Percentiles rank a stretch among this genome's conserved stretches.
phyloP scores from a whole-genome alignment of 352 stramenopile genomes.

The Phytophthora lateralis region DNA sequence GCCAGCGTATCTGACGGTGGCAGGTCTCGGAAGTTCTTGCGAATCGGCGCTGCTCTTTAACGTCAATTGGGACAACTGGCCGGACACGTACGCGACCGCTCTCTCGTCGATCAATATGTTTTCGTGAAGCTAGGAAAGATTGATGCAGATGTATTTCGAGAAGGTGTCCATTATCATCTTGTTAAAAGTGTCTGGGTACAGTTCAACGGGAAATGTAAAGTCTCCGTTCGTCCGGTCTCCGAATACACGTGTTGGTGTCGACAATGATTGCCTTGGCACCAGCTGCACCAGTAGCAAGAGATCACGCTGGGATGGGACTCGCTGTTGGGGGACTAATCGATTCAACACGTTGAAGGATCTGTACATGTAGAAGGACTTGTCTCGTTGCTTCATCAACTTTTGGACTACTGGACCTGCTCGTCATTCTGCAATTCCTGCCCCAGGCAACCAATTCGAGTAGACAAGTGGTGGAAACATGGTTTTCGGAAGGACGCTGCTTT shows the following conservation, averaged over 20 bases:
- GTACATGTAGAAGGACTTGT: too few relatives aligned
- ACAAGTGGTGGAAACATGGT: slow-evolving; percentile 8
- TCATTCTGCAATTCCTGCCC: background rate
- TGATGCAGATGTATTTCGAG: too few relatives aligned
- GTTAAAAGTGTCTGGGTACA: slow-evolving; percentile 5
- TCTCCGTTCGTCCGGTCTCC: background rate
- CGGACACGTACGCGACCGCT: slow-evolving; percentile 25
- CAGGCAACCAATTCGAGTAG: too few relatives aligned
- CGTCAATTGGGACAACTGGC: slow-evolving; percentile 30
- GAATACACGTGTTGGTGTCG: too few relatives aligned
- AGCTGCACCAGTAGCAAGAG: slow-evolving; percentile 15
- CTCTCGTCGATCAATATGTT: slow-evolving; percentile 33
- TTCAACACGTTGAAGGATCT: background rate
- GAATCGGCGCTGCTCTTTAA: slow-evolving; percentile 36
- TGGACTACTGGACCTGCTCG: slow-evolving; percentile 3
- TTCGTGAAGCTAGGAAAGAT: slow-evolving; percentile 2
- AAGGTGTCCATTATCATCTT: slow-evolving; percentile 4
- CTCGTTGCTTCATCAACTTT: slow-evolving; percentile 8
- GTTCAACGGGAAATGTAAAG: slow-evolving; percentile 13
- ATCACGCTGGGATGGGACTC: slow-evolving; percentile 8
- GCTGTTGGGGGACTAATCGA: too few relatives aligned
- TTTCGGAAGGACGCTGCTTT: slow-evolving; percentile 5
- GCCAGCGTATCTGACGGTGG: slow-evolving; percentile 27
- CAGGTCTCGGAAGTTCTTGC: slow-evolving; percentile 32
- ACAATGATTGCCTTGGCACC: slow-evolving; percentile 5